Base-by-base conservation (phyloP, 148 eudicot species). In the Rhododendron kiyosumense region DNA sequence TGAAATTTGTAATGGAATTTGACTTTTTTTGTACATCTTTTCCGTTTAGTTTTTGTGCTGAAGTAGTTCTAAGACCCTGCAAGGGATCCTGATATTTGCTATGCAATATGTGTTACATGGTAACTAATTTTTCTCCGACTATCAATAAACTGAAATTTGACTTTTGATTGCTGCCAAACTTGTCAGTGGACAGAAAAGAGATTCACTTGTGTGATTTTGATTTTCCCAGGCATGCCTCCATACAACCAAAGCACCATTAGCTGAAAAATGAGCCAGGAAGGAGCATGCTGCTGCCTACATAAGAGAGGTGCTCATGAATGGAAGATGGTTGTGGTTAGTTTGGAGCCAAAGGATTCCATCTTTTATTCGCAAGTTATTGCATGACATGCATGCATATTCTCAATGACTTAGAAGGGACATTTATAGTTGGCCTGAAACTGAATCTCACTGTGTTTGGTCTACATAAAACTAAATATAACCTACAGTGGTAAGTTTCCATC, bases 261-360 rank as follows among this genome's bases (percentile, higher is more conserved):
- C 91, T 85, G 94, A 84, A 87, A 97, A 97, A 87, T 86, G 98
- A 93, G 91, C 91, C 28, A 94, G 91, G 88, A 94, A 86, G 88
- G 98, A 93, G 86, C 88, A 90, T 90, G 87, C 90, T 84, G 93
- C 88, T 82, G 90, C 89, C 82, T 88, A 89, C 88, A 52, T 97
- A 86, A 91, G 85, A 51, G 96, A 93, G 86, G 89, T 94, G 85
- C 90, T 97, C 46, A 84, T 77, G 49, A 89, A 84, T 73, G 96
- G 98, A 89, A 93, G 92, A 78, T 95, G 95, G 96, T 34, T 91
- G 83, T 97, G 99, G 99, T 96, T 90, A 83, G 93, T 84, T 88
- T 86, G 79, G 52, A 52, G 54, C 22, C 13, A 5, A 26, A n/a
- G 41, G 67, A 34, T 85, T 48, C 15, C 13, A 65, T 82, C 15